Evolutionary conservation across 768 basidiomycete genomes (phyloP), one percentile per base, ranked within the genome.

Genomic region (Asterophora parasitica): DNA sequence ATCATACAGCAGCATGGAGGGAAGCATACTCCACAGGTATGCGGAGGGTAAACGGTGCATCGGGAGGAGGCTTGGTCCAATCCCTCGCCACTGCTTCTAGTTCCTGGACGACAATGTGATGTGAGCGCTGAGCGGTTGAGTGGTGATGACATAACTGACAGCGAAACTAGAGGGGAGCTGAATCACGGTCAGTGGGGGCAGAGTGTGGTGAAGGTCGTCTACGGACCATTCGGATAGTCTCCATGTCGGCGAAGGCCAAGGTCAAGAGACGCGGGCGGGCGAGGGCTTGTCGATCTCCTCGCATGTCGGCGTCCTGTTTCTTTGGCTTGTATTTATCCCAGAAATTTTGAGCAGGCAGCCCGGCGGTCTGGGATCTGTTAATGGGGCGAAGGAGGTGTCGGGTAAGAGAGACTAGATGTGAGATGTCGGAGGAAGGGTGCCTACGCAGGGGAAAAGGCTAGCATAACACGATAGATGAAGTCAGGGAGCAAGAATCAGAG

Each of bases 21-120:
- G 89, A 89, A 1, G 87, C 90, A 66, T 78, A 91, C 65, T 92
- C 90, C n/a, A 88, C 83, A 2, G 90, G 90, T 0, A 92, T 80
- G 19, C 90, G 85, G 48, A 92, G 68, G 52, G 76, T 74, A 70
- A 92, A 88, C 37, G 75, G 65, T 33, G 79, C 84, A 62, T 85
- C 87, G 44, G 88, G 86, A 12, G 90, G 88, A 10, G 89, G 88
- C 58, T 88, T 90, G 19, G 83, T 80, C 90, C 90, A 92, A 48
- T 90, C 87, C 60, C 85, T 75, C 9, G 88, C 90, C 39, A 85
- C 75, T 20, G 75, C 78, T 56, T 89, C 87, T 17, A 91, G 79
- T 66, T 92, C 90, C 90, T 92, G 48, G 13, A 46, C 31, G 10
- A 11, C 19, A 2, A 17, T 17, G 38, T 51, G 17, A 6, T 23